Evolutionary conservation across 106 monocot genomes (phyloP).

Genomic region (Dioscorea dumetorum): DNA sequence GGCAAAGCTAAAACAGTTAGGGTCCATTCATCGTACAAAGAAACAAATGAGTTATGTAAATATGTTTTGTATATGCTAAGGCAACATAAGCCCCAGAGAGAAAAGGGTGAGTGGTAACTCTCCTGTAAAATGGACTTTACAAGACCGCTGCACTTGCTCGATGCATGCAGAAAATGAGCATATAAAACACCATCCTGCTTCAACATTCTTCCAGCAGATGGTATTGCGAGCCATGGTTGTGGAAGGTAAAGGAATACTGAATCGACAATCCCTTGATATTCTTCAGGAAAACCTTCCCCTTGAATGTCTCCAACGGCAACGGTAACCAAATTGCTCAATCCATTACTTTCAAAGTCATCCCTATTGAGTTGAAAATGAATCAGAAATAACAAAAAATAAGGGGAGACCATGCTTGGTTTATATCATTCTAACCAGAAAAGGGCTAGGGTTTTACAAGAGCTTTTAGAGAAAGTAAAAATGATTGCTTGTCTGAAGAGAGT

Average conservation of each 20-base stretch:
- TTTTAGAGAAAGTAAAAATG: too few species aligned
- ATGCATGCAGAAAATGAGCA: constrained; percentile 99
- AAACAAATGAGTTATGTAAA: too few species aligned
- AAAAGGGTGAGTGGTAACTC: neutral
- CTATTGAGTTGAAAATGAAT: constrained; percentile 11
- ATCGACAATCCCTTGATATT: constrained; percentile 53
- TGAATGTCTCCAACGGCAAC: constrained; percentile 85
- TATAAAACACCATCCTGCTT: constrained; percentile 81
- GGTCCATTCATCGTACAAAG: too few species aligned
- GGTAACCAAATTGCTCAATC: constrained; percentile 68
- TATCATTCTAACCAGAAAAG: too few species aligned
- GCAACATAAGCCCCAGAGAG: neutral
- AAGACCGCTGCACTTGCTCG: constrained; percentile 93
- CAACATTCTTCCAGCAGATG: constrained; percentile 66
- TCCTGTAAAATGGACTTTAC: constrained; percentile 86
- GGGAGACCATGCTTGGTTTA: too few species aligned
- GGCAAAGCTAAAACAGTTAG: too few species aligned
- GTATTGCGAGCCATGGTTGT: constrained; percentile 90
- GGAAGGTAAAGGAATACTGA: constrained; percentile 97
- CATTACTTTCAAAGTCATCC: constrained; percentile 82
- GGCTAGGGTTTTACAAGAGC: too few species aligned
- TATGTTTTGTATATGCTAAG: neutral
- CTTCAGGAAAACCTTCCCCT: constrained; percentile 90
- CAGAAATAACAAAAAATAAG: neutral
- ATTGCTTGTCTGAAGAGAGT: too few species aligned